Percentiles rank a stretch among this genome's conserved stretches.
Conservation (phyloP, 768 basidiomycete species). For the Lactarius akahatsu region DNA sequence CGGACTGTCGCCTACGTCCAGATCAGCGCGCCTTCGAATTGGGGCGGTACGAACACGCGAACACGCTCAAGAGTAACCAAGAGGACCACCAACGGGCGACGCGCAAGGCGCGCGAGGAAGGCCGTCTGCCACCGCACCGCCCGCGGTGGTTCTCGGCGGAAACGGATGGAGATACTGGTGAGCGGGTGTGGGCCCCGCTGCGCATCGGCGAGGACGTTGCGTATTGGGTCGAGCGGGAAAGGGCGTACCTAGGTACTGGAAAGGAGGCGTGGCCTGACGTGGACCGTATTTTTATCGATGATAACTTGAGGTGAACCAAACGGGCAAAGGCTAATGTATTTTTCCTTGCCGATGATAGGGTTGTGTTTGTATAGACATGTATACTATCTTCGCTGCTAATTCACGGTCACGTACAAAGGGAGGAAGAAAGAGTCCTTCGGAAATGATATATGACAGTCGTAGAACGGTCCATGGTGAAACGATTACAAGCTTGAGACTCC, state of each 20-base stretch:
- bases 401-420: neutral
- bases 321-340: slow-evolving; percentile 49
- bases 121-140: slow-evolving; percentile 63
- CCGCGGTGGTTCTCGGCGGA: slow-evolving; percentile 87
- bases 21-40: slow-evolving; percentile 95
- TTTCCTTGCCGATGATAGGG: neutral
- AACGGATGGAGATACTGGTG: slow-evolving; percentile 86
- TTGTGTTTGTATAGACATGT: slow-evolving; percentile 12
- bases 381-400: slow-evolving; percentile 6
- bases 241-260: slow-evolving; percentile 47
- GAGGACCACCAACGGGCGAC: slow-evolving; percentile 81
- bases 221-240: slow-evolving; percentile 84
- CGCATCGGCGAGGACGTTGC: slow-evolving; percentile 54
- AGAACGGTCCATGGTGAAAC: neutral
- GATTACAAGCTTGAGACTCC: slow-evolving; percentile 23
- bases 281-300: slow-evolving; percentile 79
- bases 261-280: slow-evolving; percentile 63
- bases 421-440: neutral
- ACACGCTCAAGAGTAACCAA: slow-evolving; percentile 71
- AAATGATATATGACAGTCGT: neutral
- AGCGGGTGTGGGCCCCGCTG: slow-evolving; percentile 81
- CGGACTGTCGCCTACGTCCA: slow-evolving; percentile 89
- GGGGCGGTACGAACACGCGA: slow-evolving; percentile 82
- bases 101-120: slow-evolving; percentile 72
- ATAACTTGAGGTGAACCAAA: slow-evolving; percentile 45